Conservation (phyloP, 345 rosid genomes). For the Camelina laxa region DNA sequence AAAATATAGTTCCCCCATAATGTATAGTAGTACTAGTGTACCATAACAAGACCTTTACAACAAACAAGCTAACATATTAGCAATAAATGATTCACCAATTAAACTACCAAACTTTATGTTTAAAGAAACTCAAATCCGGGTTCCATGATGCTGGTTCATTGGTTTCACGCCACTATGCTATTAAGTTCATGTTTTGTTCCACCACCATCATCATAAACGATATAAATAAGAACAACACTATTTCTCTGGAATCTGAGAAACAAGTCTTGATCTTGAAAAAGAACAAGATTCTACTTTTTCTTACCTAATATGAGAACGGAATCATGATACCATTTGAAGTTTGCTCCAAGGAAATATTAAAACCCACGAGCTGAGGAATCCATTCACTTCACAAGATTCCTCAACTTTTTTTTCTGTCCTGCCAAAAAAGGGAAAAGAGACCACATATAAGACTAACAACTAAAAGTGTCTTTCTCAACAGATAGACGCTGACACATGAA, state of each 20-base stretch:
- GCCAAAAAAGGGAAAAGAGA: slow-evolving; percentile 12
- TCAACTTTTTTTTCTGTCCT: slow-evolving; percentile 4
- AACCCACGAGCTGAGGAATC: slow-evolving; percentile 40
- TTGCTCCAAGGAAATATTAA: slow-evolving; percentile 31
- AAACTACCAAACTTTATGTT: background rate
- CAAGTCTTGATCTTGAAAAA: slow-evolving; percentile 29
- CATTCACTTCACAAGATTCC: slow-evolving; percentile 31
- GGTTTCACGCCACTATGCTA: background rate
- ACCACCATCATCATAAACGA: background rate
- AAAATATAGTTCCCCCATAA: background rate
- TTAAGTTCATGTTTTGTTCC: background rate
- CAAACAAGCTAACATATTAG: background rate
- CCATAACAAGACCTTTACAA: background rate
- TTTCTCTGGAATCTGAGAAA: slow-evolving; percentile 27
- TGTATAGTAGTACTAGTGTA: background rate
- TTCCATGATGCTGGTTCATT: background rate
- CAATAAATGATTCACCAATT: background rate
- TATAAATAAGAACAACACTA: slow-evolving; percentile 1
- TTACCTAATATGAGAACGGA: slow-evolving; percentile 35
- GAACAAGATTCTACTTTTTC: slow-evolving; percentile 39
- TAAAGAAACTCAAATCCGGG: background rate
- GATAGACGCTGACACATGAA: slow-evolving; percentile 12
- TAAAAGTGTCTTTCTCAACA: slow-evolving; percentile 18
- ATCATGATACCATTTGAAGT: slow-evolving; percentile 37
- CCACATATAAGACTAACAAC: slow-evolving; percentile 15